A percentile compares a stretch with the other conserved stretches of the same genome.
phyloP scores from a whole-genome alignment of 257 asterid species.

The Echites panduratus region DNA sequence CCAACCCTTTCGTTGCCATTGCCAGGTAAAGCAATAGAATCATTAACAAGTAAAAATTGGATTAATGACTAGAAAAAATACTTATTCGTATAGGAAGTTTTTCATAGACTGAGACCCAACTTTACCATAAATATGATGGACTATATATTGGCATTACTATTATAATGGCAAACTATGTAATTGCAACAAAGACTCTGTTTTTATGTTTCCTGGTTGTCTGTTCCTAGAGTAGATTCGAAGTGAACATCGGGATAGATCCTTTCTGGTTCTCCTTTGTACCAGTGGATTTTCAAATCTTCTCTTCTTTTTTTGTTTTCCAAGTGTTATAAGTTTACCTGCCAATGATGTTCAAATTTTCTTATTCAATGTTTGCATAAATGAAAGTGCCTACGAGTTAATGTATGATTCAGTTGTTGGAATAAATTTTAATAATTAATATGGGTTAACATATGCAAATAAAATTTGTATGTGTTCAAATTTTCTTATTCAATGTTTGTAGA shows the following conservation, averaged over 20 bases:
- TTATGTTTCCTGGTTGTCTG: constrained; percentile 20
- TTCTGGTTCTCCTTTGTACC: constrained; percentile 74
- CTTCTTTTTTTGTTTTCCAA: constrained; percentile 36
- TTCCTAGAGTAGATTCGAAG: constrained; percentile 46
- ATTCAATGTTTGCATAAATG: background rate
- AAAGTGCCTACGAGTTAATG: too few relatives aligned
- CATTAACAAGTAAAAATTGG: too few relatives aligned
- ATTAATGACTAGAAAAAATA: too few relatives aligned
- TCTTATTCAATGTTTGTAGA: too few relatives aligned
- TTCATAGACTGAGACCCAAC: too few relatives aligned
- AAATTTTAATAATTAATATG: too few relatives aligned
- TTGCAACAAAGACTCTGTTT: background rate
- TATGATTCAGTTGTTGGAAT: too few relatives aligned
- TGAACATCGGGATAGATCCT: constrained; percentile 66
- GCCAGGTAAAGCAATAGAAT: too few relatives aligned
- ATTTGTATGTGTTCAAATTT: too few relatives aligned
- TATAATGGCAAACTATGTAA: background rate
- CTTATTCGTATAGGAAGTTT: too few relatives aligned
- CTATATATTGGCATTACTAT: background rate
- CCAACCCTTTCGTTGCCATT: too few relatives aligned
- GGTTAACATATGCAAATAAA: too few relatives aligned
- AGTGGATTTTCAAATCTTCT: constrained; percentile 50
- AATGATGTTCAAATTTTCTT: background rate
- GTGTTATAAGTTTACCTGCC: background rate
- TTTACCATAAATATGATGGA: background rate